Percentiles rank a stretch among this genome's conserved stretches.
Conservation (phyloP, 768 basidiomycete genomes). For the Cystobasidium ongulense region DNA sequence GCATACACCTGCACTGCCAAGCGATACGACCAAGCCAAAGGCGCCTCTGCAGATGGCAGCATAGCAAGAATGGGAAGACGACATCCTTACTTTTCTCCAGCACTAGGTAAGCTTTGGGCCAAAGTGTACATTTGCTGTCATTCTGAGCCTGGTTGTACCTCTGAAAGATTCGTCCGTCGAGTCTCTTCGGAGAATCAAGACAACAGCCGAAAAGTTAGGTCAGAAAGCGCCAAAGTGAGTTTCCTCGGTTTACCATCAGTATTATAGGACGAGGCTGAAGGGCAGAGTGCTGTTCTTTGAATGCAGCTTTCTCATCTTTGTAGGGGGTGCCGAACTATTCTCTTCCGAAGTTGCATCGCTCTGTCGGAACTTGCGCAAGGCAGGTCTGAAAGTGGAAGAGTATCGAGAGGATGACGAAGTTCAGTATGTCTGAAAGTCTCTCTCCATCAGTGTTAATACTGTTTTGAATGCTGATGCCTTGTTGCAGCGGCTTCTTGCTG, state of each 20-base stretch:
- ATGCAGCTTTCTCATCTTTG: slow-evolving; percentile 32
- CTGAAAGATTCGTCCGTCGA: background rate
- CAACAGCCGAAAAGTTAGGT: background rate
- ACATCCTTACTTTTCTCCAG: slow-evolving; percentile 27
- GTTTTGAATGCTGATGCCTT: background rate
- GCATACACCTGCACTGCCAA: background rate
- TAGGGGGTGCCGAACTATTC: slow-evolving; percentile 37
- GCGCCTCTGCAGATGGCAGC: background rate
- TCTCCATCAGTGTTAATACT: no score
- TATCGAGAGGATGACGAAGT: slow-evolving; percentile 22
- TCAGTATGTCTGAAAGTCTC: background rate
- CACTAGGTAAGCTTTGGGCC: slow-evolving; percentile 1
- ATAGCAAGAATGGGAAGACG: background rate
- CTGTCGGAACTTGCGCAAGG: slow-evolving; percentile 13
- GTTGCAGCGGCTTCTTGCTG: slow-evolving; percentile 25
- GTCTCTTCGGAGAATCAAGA: background rate
- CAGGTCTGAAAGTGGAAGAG: slow-evolving; percentile 24
- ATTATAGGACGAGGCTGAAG: background rate
- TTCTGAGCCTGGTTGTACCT: background rate
- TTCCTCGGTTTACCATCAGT: background rate
- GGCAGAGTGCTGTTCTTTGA: background rate
- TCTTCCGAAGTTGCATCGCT: slow-evolving; percentile 24
- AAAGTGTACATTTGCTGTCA: background rate
- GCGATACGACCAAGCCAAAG: background rate
- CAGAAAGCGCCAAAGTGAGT: slow-evolving; percentile 9